These are phyloP conservation scores for Ogataea zsoltii DNA, from an alignment of 805 yeast species.

Conservation along the genomic window DNA sequence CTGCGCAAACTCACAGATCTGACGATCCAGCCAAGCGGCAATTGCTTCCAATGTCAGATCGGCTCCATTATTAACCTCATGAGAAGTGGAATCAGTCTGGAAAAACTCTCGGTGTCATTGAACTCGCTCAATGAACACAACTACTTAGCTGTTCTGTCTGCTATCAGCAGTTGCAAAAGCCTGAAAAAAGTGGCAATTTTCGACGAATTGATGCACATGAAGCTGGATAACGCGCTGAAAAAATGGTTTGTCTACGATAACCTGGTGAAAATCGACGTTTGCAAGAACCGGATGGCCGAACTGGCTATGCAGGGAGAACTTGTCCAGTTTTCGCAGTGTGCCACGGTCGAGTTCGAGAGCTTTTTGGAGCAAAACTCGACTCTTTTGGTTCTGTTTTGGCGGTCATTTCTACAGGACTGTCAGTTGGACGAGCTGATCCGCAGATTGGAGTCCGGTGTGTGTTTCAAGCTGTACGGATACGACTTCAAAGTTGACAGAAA, in stretches of 20 bases:
- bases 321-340: constrained; percentile 21
- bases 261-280: constrained; percentile 19
- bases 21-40: constrained; percentile 27
- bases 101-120: constrained; percentile 18
- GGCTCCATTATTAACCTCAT: constrained; percentile 19
- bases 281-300: constrained; percentile 23
- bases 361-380: constrained; percentile 20
- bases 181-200: constrained; percentile 20
- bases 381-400: constrained; percentile 29
- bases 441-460: not conserved
- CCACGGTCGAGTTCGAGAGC: constrained; percentile 18
- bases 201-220: constrained; percentile 25
- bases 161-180: constrained; percentile 6
- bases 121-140: constrained; percentile 21
- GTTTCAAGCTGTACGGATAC: constrained; percentile 29
- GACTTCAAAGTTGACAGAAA: constrained; percentile 22
- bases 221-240: constrained; percentile 24
- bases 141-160: constrained; percentile 6
- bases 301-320: constrained; percentile 18
- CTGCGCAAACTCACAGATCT: constrained; percentile 20
- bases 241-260: constrained; percentile 29
- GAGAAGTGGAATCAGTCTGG: constrained; percentile 4
- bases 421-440: constrained; percentile 12
- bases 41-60: constrained; percentile 31
- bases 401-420: constrained; percentile 18